A percentile compares a stretch with the other conserved stretches of the same genome.
These are phyloP conservation scores for Diaporthe citri DNA, from an alignment of 2,329 filamentous ascomycete species.

Conservation along the genomic window DNA sequence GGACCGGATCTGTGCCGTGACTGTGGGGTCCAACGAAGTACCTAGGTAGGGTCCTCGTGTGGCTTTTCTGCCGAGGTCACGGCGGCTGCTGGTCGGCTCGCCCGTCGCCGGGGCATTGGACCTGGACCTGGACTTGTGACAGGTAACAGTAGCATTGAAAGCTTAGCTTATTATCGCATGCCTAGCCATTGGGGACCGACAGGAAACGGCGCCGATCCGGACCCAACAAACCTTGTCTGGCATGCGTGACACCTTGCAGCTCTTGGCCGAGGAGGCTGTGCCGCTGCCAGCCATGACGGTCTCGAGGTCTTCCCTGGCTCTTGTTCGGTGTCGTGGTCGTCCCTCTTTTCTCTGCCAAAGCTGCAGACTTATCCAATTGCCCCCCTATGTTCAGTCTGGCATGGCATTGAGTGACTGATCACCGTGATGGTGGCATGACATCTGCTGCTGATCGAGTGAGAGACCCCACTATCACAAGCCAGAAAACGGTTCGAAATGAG, in stretches of 20 bases:
- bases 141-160: constrained; percentile 13
- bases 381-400: not conserved
- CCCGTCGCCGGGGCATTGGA: not conserved
- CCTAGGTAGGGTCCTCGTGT: constrained; percentile 6
- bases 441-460: not conserved
- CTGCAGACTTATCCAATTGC: not conserved
- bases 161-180: not conserved
- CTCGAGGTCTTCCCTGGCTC: not conserved
- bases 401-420: not conserved
- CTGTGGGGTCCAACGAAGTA: not conserved
- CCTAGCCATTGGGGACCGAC: not conserved
- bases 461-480: constrained; percentile 30
- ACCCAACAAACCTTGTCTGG: constrained; percentile 10
- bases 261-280: not conserved
- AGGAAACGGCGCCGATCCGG: not conserved
- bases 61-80: constrained; percentile 9
- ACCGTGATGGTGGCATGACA: constrained; percentile 18
- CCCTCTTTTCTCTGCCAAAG: no score
- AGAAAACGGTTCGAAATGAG: constrained; percentile 1
- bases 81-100: constrained; percentile 1
- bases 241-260: not conserved
- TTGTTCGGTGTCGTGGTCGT: not conserved
- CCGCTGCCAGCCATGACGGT: not conserved
- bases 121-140: not conserved
- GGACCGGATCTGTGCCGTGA: constrained; percentile 7